phyloP scores from a whole-genome alignment of 192 early-diverging fungal species.

The Coemansia sp. region DNA sequence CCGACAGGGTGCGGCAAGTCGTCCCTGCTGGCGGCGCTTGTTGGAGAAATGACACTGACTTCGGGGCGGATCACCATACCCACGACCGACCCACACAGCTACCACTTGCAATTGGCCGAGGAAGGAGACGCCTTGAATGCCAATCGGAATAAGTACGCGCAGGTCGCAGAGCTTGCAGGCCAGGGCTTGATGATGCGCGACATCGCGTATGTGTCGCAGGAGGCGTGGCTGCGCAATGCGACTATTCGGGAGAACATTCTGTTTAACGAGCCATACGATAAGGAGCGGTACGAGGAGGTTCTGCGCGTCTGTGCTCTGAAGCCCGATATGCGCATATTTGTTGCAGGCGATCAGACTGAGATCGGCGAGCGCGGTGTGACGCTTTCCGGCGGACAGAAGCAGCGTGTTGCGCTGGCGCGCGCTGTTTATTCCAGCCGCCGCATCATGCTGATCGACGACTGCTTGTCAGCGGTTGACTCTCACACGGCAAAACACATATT shows the following conservation, averaged over 20 bases:
- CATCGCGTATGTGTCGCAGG: constrained; percentile 88
- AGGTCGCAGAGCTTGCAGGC: constrained; percentile 29
- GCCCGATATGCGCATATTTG: constrained; percentile 81
- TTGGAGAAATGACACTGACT: constrained; percentile 73
- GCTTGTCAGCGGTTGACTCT: constrained; percentile 92
- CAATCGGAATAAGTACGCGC: constrained; percentile 5
- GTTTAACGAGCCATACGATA: constrained; percentile 76
- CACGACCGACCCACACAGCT: constrained; percentile 11
- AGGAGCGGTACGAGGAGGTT: constrained; percentile 74
- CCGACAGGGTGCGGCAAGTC: constrained; percentile 93
- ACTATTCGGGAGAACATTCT: constrained; percentile 83
- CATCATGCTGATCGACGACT: constrained; percentile 82
- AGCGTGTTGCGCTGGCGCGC: constrained; percentile 81
- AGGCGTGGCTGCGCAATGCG: constrained; percentile 72
- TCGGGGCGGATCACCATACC: constrained; percentile 42
- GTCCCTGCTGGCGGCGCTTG: constrained; percentile 72
- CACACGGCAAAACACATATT: constrained; percentile 89
- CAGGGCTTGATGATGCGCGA: constrained; percentile 52
- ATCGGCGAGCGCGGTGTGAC: constrained; percentile 90
- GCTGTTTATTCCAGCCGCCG: constrained; percentile 74
- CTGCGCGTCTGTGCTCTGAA: constrained; percentile 81
- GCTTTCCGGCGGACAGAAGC: constrained; percentile 86
- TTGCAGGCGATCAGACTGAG: constrained; percentile 87
- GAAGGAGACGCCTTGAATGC: neutral
- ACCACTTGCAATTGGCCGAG: neutral